Percentiles rank a stretch among this genome's conserved stretches.
These are phyloP conservation scores for Penicillium daleae DNA, from an alignment of 495 filamentous ascomycete species.

Conservation along the genomic window DNA sequence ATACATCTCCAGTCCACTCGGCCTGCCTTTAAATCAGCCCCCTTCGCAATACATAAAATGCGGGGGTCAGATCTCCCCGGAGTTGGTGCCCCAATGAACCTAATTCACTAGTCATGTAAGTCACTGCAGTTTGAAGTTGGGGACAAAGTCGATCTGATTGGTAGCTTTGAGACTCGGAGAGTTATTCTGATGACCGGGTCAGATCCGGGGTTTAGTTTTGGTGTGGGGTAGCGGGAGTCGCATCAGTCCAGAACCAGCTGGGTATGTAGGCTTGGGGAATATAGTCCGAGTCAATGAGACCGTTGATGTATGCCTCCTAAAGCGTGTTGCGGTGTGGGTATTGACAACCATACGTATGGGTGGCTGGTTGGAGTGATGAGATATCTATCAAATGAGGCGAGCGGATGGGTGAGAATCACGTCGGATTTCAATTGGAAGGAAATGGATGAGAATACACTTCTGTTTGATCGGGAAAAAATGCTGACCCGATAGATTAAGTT, in stretches of 20 bases:
- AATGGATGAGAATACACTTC: not conserved
- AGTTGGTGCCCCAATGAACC: not conserved
- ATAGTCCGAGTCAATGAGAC: not conserved
- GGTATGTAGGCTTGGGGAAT: no score
- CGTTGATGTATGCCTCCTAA: no score
- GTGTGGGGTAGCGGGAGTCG: not conserved
- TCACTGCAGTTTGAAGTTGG: not conserved
- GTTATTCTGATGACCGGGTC: conserved; percentile 1
- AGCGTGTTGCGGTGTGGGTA: not conserved
- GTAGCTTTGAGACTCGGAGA: not conserved
- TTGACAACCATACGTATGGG: not conserved
- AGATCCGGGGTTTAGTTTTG: conserved; percentile 2
- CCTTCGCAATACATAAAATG: not conserved
- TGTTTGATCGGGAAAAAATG: not conserved
- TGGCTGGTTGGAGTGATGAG: not conserved
- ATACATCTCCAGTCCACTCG: not conserved
- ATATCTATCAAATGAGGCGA: not conserved
- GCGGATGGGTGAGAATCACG: not conserved
- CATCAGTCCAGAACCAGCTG: not conserved
- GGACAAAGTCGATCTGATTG: not conserved
- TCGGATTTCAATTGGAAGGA: not conserved
- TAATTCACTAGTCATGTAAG: not conserved
- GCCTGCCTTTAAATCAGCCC: not conserved
- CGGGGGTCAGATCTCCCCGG: not conserved
- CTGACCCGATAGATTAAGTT: not conserved